A percentile compares a stretch with the other conserved stretches of the same genome.
Evolutionary conservation across 164 flowering plant genomes (phyloP).

Genomic region (grape (Vitis vinifera)): ASM3070453v1 NC_081818.1:14022001-14022500

Average conservation of each 20-base stretch:
- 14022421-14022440: constrained; percentile 17
- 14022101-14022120: neutral
- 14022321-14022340: constrained; percentile 19
- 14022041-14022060: constrained; percentile 17
- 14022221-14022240: constrained; percentile 5
- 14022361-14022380: constrained; percentile 7
- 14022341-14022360: constrained; percentile 13
- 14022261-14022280: constrained; percentile 42
- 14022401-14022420: constrained; percentile 19
- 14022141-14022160: no score
- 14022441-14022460: constrained; percentile 4
- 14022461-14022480: constrained; percentile 1
- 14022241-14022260: constrained; percentile 30
- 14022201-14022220: neutral
- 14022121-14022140: neutral
- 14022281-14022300: constrained; percentile 47
- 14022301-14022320: constrained; percentile 26
- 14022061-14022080: neutral
- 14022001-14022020: constrained; percentile 18
- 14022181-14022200: neutral
- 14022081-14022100: neutral
- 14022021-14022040: constrained; percentile 9
- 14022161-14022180: neutral
- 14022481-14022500: constrained; percentile 14
- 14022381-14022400: constrained; percentile 9